These are phyloP conservation scores for Friedmanniomyces simplex DNA, from an alignment of 495 filamentous ascomycete genomes.

Conservation along the genomic window DNA sequence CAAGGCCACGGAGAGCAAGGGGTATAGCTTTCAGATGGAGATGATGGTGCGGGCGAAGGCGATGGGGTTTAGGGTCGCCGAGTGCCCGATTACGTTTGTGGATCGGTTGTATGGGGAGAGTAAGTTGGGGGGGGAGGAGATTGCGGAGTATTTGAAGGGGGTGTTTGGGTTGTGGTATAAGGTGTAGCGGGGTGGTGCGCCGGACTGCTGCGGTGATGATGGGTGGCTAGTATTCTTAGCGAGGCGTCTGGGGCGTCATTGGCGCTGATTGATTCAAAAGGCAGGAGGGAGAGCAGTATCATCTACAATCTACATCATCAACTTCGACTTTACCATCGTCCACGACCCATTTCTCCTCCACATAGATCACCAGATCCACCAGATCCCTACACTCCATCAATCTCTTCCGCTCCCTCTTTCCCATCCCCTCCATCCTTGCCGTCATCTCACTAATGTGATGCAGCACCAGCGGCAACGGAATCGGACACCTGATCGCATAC, in stretches of 20 bases:
- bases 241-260: neutral
- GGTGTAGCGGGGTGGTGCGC: too few relatives aligned
- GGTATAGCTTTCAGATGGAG: conserved; percentile 99
- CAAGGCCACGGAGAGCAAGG: conserved; percentile 77
- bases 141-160: conserved; percentile 95
- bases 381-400: conserved; percentile 44
- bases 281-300: neutral
- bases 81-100: conserved; percentile 93
- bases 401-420: conserved; percentile 39
- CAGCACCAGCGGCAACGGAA: conserved; percentile 49
- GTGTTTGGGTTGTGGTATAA: conserved; percentile 88
- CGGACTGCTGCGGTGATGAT: neutral
- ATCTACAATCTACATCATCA: neutral
- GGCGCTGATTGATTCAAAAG: neutral
- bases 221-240: neutral
- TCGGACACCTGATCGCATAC: conserved; percentile 37
- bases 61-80: conserved; percentile 79
- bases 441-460: conserved; percentile 59
- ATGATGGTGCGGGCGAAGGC: conserved; percentile 89
- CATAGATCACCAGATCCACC: conserved; percentile 49
- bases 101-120: conserved; percentile 91
- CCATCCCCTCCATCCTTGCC: conserved; percentile 26
- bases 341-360: conserved; percentile 36
- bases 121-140: conserved; percentile 90
- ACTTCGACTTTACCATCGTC: neutral